A percentile compares a stretch with the other conserved stretches of the same genome.
phyloP scores from a whole-genome alignment of 2,329 filamentous ascomycete species.

The Ceratocystis variospora region DNA sequence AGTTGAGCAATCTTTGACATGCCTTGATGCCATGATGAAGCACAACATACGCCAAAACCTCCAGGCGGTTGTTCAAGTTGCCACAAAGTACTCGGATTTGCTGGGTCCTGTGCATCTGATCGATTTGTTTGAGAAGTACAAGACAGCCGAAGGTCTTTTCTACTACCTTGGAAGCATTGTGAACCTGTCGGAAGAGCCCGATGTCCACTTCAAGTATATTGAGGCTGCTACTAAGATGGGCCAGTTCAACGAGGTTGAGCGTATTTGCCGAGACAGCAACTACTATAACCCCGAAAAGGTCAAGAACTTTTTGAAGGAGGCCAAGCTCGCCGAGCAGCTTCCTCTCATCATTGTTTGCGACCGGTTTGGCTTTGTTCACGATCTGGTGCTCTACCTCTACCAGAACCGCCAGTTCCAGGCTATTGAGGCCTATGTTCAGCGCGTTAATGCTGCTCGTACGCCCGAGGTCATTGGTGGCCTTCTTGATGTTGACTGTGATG shows the following conservation, averaged over 20 bases:
- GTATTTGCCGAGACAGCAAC: conserved; percentile 89
- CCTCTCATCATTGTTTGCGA: conserved; percentile 97
- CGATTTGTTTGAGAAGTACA: conserved; percentile 92
- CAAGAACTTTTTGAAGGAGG: conserved; percentile 98
- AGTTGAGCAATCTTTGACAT: conserved; percentile 87
- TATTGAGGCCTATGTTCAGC: conserved; percentile 95
- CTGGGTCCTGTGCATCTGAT: conserved; percentile 79
- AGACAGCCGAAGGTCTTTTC: conserved; percentile 90
- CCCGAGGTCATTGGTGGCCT: conserved; percentile 87
- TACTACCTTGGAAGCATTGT: conserved; percentile 98
- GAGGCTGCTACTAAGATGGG: conserved; percentile 89
- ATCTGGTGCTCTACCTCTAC: conserved; percentile 90
- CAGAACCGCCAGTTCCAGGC: conserved; percentile 99
- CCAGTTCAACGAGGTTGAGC: conserved; percentile 90
- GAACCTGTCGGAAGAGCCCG: conserved; percentile 85
- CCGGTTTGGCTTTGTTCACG: conserved; percentile 97
- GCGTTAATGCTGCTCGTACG: conserved; percentile 81
- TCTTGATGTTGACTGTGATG: conserved; percentile 93
- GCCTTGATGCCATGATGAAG: conserved; percentile 91
- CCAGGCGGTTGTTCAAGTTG: conserved; percentile 84
- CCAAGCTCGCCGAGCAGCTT: conserved; percentile 78
- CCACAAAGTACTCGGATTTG: conserved; percentile 95
- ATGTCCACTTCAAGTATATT: conserved; percentile 99
- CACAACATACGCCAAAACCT: conserved; percentile 94
- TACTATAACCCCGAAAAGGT: conserved; percentile 87